Evolutionary conservation across 2,329 filamentous ascomycete species (phyloP), one percentile per base, ranked within the genome.

Genomic region (Endoconidiophora laricicola): DNA sequence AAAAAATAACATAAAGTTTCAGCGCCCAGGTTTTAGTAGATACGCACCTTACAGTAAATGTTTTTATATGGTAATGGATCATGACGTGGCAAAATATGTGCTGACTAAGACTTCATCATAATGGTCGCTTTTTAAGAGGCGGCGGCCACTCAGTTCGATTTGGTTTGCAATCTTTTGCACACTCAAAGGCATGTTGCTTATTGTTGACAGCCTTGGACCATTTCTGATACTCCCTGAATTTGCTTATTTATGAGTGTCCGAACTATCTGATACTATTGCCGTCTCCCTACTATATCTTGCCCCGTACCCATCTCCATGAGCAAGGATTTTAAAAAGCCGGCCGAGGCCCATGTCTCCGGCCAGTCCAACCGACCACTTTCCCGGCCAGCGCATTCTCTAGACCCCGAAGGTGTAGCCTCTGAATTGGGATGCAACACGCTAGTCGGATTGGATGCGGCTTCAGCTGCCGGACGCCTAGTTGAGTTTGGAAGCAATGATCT

Each of bases 401-500:
- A 65, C 22, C 67, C 63, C 56, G 60, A 69, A 14, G 60, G 68
- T 42, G 69, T 77, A 33, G 65, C 72, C 24, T 58, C 67, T 16
- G 72, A 81, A 59, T 67, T 80, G 18, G 60, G 66, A 9, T 69
- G 72, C 48, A 66, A 75, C 57, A 57, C 67, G 5, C 66, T 75
- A 3, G 67, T 73, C 57, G 78, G 78, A 40, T 65, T 82, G 26
- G 69, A 66, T 1, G 58, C 66, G 3, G 58, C 60, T 1, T 74
- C 79, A 48, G 77, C 73, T 5, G 65, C 67, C 44, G 56, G 64
- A 29, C 67, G 76, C 16, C 60, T 78, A 6, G 64, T 68, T 26
- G 62, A 72, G 52, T 73, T 70, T 63, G 78, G 78, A n/a, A 61
- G 65, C 20, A 81, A 81, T 58, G 70, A 78, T 54, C 66, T 81